A percentile compares a stretch with the other conserved stretches of the same genome.
Evolutionary conservation across 768 basidiomycete genomes (phyloP).

Genomic region (Antrodiella citrinella): DNA sequence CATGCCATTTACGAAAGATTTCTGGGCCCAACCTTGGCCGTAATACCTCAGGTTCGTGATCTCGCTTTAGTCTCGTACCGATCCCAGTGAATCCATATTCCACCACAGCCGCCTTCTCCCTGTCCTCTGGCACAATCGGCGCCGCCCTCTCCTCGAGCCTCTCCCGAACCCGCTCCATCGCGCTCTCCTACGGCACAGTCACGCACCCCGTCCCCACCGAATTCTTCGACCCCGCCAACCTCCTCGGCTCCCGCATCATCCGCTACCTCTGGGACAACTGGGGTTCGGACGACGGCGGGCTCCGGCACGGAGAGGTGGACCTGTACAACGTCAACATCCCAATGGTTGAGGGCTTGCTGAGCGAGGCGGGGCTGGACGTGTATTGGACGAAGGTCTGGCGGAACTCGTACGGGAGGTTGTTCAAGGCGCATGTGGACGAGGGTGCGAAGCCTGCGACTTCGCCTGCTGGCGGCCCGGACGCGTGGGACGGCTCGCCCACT

Average conservation of each 20-base stretch:
- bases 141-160: conserved; percentile 79
- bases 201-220: conserved; percentile 53
- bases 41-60: conserved; percentile 63
- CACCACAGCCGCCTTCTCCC: conserved; percentile 64
- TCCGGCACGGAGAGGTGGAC: conserved; percentile 61
- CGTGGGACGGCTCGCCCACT: conserved; percentile 19
- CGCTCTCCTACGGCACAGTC: conserved; percentile 82
- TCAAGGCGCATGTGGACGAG: conserved; percentile 47
- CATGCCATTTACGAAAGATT: conserved; percentile 38
- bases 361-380: conserved; percentile 53
- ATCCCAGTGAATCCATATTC: background rate
- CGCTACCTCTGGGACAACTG: conserved; percentile 75
- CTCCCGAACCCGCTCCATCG: conserved; percentile 67
- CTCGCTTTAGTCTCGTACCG: too few species aligned
- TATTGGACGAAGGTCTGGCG: conserved; percentile 83
- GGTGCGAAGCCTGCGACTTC: conserved; percentile 19
- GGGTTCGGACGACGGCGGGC: conserved; percentile 59
- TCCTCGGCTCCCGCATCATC: conserved; percentile 59
- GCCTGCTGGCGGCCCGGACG: conserved; percentile 36
- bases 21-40: conserved; percentile 84
- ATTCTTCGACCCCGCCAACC: conserved; percentile 66
- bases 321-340: conserved; percentile 87
- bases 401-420: conserved; percentile 76
- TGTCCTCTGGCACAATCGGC: conserved; percentile 90
- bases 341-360: conserved; percentile 56